Conservation (phyloP, 768 basidiomycete species). For the Rhizopogon salebrosus region DNA sequence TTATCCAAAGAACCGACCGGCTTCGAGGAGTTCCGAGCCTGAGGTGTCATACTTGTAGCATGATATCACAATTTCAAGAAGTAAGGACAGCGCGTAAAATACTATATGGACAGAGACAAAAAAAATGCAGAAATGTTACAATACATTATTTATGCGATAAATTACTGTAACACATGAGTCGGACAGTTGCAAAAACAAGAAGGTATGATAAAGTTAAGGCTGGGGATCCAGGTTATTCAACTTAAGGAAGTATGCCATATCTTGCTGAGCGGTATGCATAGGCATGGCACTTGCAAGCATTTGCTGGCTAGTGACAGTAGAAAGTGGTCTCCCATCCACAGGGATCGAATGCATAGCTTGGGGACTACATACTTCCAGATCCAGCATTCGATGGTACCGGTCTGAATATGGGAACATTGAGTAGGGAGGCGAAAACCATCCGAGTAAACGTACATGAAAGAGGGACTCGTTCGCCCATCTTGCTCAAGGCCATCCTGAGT, state of each 20-base stretch:
- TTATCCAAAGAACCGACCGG: too few species aligned
- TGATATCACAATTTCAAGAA: not conserved
- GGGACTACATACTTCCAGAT: conserved; percentile 8
- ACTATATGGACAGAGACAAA: not conserved
- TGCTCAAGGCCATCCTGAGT: conserved; percentile 49
- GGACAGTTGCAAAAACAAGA: not conserved
- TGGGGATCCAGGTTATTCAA: not conserved
- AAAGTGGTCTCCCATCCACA: conserved; percentile 2
- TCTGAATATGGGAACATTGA: conserved; percentile 5
- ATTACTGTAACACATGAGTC: not conserved
- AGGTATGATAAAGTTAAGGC: not conserved
- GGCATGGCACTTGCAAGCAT: conserved; percentile 10
- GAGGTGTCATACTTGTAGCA: not conserved
- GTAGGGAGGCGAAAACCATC: not conserved
- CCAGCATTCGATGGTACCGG: conserved; percentile 20
- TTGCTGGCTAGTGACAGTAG: conserved; percentile 6
- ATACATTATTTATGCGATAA: conserved; percentile 3
- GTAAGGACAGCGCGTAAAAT: not conserved
- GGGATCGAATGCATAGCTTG: conserved; percentile 1
- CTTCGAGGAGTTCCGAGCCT: too few species aligned
- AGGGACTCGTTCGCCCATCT: conserved; percentile 63
- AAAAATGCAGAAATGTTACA: not conserved
- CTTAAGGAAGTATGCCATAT: conserved; percentile 10
- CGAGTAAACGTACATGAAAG: conserved; percentile 42
- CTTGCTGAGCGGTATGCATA: conserved; percentile 2